Evolutionary conservation across 2,329 filamentous ascomycete species (phyloP), one percentile per base, ranked within the genome.

Genomic region (Aspergillus uvarum): DNA sequence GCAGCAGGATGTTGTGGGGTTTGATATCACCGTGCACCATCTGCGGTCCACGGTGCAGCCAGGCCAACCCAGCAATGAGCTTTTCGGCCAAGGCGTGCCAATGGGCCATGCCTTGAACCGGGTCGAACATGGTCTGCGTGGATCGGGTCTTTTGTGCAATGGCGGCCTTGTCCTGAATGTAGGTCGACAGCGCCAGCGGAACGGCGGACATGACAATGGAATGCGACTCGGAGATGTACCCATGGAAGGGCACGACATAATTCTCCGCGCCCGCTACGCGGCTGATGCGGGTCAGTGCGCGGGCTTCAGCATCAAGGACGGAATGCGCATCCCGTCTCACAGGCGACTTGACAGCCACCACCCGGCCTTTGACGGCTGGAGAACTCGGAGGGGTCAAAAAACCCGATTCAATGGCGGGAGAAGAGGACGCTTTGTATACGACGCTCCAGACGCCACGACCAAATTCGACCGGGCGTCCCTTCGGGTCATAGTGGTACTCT

Each of bases 1-100:
- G 70, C 2, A 82, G 68, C 0, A 81, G 70, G 29, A 81, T 69
- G 47, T 81, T 82, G 50, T 76, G 74, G 5, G 78, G 79, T 61
- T 82, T 82, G 66, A 82, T 76, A 67, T 81, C 79, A 1, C 78
- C 79, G 63, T 82, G 80, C 2, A 81, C 73, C 4, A 82, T 70
- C 4, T 72, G 70, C 2, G 74, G 70, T 3, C 64, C 62, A 35
- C 67, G 64, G 54, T 82, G 80, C 6, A 82, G 69, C 77, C 79
- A 82, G 7, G 67, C 65, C 2, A 82, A 70, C 0, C 78, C 75
- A 7, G 64, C 57, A 53, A 81, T 76, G 11, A 82, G 71, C 53
- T 74, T 72, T 42, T 66, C 64, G 14, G 79, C 76, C 5, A 82
- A 68, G 11, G 69, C 65, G 0, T 75, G 70, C 79, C 80, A 82